Conservation (phyloP, 2,329 filamentous ascomycete species). For the Fusarium sp. region DNA sequence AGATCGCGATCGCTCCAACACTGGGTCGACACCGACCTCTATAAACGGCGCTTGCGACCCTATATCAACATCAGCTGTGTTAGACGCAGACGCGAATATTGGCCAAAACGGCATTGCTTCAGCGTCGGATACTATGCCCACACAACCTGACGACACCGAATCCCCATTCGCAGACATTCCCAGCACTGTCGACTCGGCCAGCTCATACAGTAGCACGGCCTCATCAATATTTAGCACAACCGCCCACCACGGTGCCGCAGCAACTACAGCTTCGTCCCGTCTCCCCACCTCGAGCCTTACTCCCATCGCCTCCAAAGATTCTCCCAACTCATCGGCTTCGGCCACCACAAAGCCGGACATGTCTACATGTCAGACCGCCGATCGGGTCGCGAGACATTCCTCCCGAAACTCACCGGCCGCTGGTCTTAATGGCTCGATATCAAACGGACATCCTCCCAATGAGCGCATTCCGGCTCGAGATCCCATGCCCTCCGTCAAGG, state of each 20-base stretch:
- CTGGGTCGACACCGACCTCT: conserved; percentile 30
- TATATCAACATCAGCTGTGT: conserved; percentile 38
- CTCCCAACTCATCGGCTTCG: conserved; percentile 62
- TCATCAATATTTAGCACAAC: conserved; percentile 77
- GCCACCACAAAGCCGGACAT: conserved; percentile 66
- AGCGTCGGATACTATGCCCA: conserved; percentile 45
- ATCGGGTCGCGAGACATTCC: conserved; percentile 48
- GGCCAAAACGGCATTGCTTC: conserved; percentile 35
- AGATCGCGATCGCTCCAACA: conserved; percentile 50
- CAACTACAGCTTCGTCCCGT: conserved; percentile 55
- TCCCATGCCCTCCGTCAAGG: conserved; percentile 64
- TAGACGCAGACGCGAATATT: conserved; percentile 45
- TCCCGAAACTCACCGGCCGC: conserved; percentile 47
- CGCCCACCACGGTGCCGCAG: conserved; percentile 57
- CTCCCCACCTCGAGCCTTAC: conserved; percentile 60
- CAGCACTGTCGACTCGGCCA: conserved; percentile 78
- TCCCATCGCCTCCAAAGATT: conserved; percentile 65
- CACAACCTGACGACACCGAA: conserved; percentile 67
- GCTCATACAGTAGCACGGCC: conserved; percentile 76
- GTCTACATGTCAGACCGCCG: conserved; percentile 64
- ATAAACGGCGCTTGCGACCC: conserved; percentile 43
- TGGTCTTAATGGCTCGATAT: conserved; percentile 51
- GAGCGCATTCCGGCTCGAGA: conserved; percentile 69
- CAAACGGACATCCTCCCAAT: conserved; percentile 51
- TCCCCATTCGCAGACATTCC: conserved; percentile 73